Base-by-base conservation (phyloP, 257 asterid genomes). In the Nicotiana sylvestris region DNA sequence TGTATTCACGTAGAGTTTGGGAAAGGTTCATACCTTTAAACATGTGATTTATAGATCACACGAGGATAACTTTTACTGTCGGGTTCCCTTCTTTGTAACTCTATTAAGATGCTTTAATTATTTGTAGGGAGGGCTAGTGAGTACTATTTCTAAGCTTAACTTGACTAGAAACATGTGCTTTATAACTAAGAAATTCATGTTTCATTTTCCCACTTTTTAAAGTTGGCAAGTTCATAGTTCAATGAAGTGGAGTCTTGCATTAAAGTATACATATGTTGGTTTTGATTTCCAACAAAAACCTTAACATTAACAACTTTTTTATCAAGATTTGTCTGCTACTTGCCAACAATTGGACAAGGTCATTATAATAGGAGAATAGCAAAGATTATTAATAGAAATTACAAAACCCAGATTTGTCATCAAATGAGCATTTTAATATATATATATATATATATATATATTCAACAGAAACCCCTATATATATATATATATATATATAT, bases 281-380 rank as follows among this genome's bases (percentile, higher is more conserved):
- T 27, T 15, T 76, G 30, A 51, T 76, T 76, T 39, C 80, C 15
- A 76, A 29, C 27, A 29, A 51, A 49, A 51, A 51, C 46, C 64
- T 51, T 29, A 72, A 49, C 37, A 0, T 13, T 46, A 76, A 27
- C 46, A 51, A 51, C 43, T 76, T 51, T 15, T 51, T 27, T 49
- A 51, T 51, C 46, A 51, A 29, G 80, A 76, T 76, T 74, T 51
- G 46, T 29, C 64, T 49, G 80, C 80, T 76, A 29, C 57, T 74
- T 74, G 39, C 27, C 58, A 49, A 49, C 62, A 72, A 46, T 49
- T 49, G 79, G 79, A 74, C 79, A 25, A 72, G 12, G 25, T 49
- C 39, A 9, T 13, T 49, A 49, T 9, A 25, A 49, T 21, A 25
- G 27, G 53, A 74, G 27, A 49, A 46, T 2, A 46, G 3, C 39